A percentile compares a stretch with the other conserved stretches of the same genome.
These are phyloP conservation scores for Phytopythium mirpurense DNA, from an alignment of 352 stramenopile genomes.

Conservation along the genomic window DNA sequence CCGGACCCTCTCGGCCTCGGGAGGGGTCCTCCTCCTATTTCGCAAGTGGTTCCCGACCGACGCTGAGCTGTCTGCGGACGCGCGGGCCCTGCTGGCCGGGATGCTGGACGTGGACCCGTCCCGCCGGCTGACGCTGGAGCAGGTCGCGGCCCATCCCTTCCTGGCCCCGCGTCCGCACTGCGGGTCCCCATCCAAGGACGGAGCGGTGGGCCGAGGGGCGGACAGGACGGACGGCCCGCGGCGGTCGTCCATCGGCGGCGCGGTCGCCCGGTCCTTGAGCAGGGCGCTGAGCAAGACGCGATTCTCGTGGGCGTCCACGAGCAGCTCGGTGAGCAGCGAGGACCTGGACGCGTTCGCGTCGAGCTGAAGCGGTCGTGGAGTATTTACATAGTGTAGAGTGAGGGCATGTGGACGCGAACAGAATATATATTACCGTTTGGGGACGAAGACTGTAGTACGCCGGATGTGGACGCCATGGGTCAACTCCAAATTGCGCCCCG, in stretches of 20 bases:
- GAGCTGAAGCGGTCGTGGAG: background rate
- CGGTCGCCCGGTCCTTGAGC: constrained; percentile 1
- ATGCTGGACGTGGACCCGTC: constrained; percentile 25
- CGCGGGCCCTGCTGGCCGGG: constrained; percentile 21
- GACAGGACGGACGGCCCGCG: background rate
- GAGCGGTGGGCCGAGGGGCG: background rate
- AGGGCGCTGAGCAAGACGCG: constrained; percentile 4
- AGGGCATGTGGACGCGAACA: background rate
- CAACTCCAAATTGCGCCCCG: no score
- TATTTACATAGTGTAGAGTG: background rate
- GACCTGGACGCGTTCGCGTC: constrained; percentile 3
- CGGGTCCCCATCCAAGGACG: no score
- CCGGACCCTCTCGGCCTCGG: constrained; percentile 23
- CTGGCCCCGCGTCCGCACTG: constrained; percentile 3
- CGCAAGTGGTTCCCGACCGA: constrained; percentile 32
- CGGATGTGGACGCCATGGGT: no score
- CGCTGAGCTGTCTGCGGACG: constrained; percentile 14
- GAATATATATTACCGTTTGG: background rate
- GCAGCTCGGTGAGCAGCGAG: constrained; percentile 3
- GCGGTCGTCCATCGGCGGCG: background rate
- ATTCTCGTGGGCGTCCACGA: constrained; percentile 7
- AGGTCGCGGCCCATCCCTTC: constrained; percentile 34
- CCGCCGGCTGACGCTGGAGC: constrained; percentile 29
- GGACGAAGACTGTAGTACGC: background rate
- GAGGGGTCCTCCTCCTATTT: constrained; percentile 38